Base-by-base conservation (phyloP, 2,329 filamentous ascomycete species). In the Biscogniauxia sp. region DNA sequence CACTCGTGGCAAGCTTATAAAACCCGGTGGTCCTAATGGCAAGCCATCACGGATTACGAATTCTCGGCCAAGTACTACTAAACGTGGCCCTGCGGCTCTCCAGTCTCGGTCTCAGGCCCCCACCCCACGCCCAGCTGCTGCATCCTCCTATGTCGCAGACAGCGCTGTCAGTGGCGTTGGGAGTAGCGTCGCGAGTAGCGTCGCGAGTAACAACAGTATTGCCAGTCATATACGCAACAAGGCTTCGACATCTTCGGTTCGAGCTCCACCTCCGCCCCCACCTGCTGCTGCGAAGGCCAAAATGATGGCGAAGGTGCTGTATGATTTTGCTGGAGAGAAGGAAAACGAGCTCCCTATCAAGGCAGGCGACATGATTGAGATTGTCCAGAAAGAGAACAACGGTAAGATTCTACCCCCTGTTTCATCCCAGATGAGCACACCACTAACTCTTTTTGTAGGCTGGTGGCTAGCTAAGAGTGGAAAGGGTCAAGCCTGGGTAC, bases 301-400 rank as follows among this genome's bases (percentile, higher is more conserved):
- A 75, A 86, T 92, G 26, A 92, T 88, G 68, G 96, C 91, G 70
- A 95, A 93, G 79, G 95, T 93, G 4, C 76, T 98, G 53, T 99
- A 98, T 75, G 93, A 97, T 70, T 99, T 98, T 74, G 84, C 82
- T 58, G 93, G 93, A 17, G 89, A 94, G 68, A 91, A 85, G 64
- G 86, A 89, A 60, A 97, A 96, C 67, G 93, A 98, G 76, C 82
- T 99, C 56, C 88, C 90, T 17, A 85, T 99, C 65, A 84, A 76
- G 60, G 88, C 90, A 55, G 93, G 90, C 55, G 91, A 98, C 64
- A 77, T 97, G 54, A 85, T 99, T 57, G 87, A 96, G 74, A 88
- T 99, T 72, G 85, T 96, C n/a, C 90, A 95, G 72, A 97, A 97
- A 77, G 94, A 97, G 77, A 88, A 85, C 75, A 98, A 98, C 74